Evolutionary conservation across 108 stramenopile genomes (phyloP), one percentile per base, ranked within the genome.

Genomic region (Cyclotella kingstonii): DNA sequence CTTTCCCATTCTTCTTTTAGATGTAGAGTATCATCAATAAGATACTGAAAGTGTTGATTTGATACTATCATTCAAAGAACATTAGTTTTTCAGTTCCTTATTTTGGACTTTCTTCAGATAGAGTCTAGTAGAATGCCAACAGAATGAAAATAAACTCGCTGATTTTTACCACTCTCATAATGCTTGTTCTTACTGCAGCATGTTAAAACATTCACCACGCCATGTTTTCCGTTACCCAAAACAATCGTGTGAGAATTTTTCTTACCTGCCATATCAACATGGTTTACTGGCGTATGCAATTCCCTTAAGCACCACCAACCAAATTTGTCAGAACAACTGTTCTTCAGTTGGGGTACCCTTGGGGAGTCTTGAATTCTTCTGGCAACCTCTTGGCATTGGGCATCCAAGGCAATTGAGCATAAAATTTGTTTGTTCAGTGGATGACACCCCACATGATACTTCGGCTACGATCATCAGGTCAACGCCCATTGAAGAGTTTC

Each of bases 161-260:
- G 68, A 66, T 74, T 70, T 29, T 66, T 53, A 54, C 64, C 66
- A 70, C 79, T 77, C 55, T 91, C 90, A 39, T 45, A 58, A 63
- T 84, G 76, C 57, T 91, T 91, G 54, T 87, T 87, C 41, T 75
- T 60, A 34, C 80, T 82, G 86, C 90, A 91, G 58, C 90, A 91
- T 1, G 90, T 87, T 26, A 91, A 86, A 25, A 91, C 72, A 66
- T 81, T 81, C 22, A 78, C 66, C 0, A 73, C 39, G 33, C 69
- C 60, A 2, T 54, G 30, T 22, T 57, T 52, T 41, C 74, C 54
- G 9, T 51, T 31, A 15, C 81, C 81, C 5, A 33, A 36, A 9
- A 74, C 73, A 14, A 65, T 27, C 18, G 52, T 63, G 33, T 81
- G 81, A 19, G 43, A 11, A 38, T 56, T 60, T 35, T 76, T 78